Base-by-base conservation (phyloP, 305 asterid species). In the Nicotiana rustica region DNA sequence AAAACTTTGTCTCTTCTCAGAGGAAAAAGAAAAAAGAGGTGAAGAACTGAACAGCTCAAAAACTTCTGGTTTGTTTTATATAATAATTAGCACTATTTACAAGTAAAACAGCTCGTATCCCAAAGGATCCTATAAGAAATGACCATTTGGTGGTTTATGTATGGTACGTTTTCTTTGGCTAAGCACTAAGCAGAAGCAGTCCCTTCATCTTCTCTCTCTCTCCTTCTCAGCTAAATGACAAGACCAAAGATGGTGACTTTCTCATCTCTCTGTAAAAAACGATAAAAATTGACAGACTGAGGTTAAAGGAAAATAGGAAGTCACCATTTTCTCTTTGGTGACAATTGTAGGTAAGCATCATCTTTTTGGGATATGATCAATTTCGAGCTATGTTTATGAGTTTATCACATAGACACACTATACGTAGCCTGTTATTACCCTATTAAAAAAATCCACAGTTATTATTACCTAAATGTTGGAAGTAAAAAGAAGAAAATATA, bases 101-200 rank as follows among this genome's bases (percentile, higher is more conserved):
- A 52, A 75, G 29, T 75, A 52, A 14, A 52, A 49, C 4, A 75
- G 64, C 79, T 75, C 79, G 79, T 75, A 75, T 49, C 47, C 79
- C 79, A 52, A 75, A 75, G 47, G n/a, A 75, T 4, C 65, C 79
- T 75, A 75, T 52, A 7, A 52, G 25, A 21, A 7, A 75, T 52
- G 47, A 75, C 25, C 79, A 75, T 25, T 75, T 75, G 79, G 47
- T 52, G 14, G 25, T 75, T 25, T 52, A 25, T 52, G 79, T 52
- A 75, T 75, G 65, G 79, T 17, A 75, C 21, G 64, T 75, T 52
- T 75, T 75, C 79, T 75, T 44, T 75, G 47, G 65, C 79, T 73
- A 67, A 73, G 65, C 79, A 52, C 65, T 29, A 75, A 4, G 65
- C 44, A 75, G 79, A 52, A 49, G 25, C 79, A 52, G 79, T 52